phyloP scores from a whole-genome alignment of 495 filamentous ascomycete species.

The Tuber magnatum region DNA sequence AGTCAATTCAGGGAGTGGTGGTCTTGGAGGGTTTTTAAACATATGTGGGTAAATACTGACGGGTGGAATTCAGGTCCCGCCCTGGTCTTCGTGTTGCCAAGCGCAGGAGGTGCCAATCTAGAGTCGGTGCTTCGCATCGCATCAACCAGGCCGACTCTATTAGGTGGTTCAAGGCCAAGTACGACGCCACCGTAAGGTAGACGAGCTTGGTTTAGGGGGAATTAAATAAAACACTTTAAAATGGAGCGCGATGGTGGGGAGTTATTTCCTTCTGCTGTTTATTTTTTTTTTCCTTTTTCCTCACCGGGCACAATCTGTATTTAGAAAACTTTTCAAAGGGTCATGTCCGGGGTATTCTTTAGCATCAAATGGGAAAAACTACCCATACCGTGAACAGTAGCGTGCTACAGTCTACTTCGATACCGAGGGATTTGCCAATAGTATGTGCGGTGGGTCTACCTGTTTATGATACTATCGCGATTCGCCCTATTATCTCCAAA shows the following conservation, averaged over 20 bases:
- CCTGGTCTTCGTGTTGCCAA: conserved; percentile 95
- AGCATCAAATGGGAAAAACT: not conserved
- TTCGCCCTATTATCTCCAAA: not conserved
- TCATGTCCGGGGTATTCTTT: not conserved
- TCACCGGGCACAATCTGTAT: not conserved
- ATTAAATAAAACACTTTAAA: not conserved
- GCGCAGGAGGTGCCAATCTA: conserved; percentile 80
- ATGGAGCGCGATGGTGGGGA: not conserved
- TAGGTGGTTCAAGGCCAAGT: conserved; percentile 99
- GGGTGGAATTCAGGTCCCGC: conserved; percentile 57
- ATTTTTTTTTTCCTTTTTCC: not conserved
- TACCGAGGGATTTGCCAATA: not conserved
- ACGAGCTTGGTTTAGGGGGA: conserved; percentile 14
- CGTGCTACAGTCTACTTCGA: not conserved
- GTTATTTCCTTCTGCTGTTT: not conserved
- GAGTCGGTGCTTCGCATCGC: conserved; percentile 78
- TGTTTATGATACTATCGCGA: not conserved
- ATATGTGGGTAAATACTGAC: conserved; percentile 33
- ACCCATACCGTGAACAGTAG: not conserved
- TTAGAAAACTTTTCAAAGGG: not conserved
- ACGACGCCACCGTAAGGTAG: conserved; percentile 96
- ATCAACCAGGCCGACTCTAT: conserved; percentile 90
- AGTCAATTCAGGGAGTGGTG: not conserved
- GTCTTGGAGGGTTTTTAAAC: not conserved
- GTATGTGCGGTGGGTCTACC: not conserved